Percentiles rank a stretch among this genome's conserved stretches.
Evolutionary conservation across 1,284 basidiomycete genomes (phyloP).

Genomic region (Chondrostereum purpureum): DNA sequence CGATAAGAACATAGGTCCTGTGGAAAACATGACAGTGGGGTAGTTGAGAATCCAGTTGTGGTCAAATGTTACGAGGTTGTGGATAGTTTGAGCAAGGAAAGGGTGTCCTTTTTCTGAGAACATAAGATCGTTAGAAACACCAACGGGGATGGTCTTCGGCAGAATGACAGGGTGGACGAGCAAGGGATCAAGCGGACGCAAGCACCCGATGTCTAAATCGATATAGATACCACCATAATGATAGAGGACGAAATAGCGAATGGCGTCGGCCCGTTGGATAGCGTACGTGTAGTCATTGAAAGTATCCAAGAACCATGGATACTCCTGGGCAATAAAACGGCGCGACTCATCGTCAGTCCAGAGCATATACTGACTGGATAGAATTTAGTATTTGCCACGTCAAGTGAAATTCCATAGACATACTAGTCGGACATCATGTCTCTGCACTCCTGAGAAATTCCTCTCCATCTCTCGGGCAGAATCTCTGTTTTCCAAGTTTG

Average conservation of each 20-base stretch:
- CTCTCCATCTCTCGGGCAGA: conserved; percentile 80
- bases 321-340: conserved; percentile 83
- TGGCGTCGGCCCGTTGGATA: conserved; percentile 96
- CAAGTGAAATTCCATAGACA: conserved; percentile 27
- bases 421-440: conserved; percentile 95
- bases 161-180: conserved; percentile 87
- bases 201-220: conserved; percentile 95
- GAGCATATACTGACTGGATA: conserved; percentile 82
- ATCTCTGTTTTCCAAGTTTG: conserved; percentile 97
- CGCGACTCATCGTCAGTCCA: conserved; percentile 94
- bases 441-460: conserved; percentile 73
- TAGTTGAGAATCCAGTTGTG: conserved; percentile 93
- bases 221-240: conserved; percentile 95
- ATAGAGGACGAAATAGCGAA: conserved; percentile 96
- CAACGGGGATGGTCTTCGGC: conserved; percentile 93
- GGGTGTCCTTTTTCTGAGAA: conserved; percentile 82
- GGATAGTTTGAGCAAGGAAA: conserved; percentile 90
- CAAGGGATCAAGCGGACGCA: conserved; percentile 84
- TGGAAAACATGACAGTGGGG: conserved; percentile 99
- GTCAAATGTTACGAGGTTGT: conserved; percentile 89
- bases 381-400: too few species aligned
- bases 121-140: conserved; percentile 97
- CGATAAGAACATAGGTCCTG: conserved; percentile 91
- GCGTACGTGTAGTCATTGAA: conserved; percentile 90
- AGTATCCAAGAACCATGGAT: conserved; percentile 89